phyloP scores from a whole-genome alignment of 2,329 filamentous ascomycete species.

The Fusarium denticulatum region DNA sequence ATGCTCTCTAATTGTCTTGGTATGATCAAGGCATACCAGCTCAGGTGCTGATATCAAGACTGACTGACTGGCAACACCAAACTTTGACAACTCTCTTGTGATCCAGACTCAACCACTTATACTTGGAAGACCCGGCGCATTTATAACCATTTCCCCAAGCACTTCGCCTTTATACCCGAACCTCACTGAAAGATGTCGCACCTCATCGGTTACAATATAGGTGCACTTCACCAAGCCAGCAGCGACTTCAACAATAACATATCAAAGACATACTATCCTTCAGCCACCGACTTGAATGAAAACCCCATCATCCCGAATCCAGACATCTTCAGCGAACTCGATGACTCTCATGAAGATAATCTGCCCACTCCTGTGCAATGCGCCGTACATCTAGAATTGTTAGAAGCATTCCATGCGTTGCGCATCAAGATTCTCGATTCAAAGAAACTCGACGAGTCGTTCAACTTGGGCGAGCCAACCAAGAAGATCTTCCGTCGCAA shows the following conservation, averaged over 20 bases:
- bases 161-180: neutral
- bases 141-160: neutral
- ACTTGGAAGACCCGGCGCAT: neutral
- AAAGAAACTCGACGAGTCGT: slow-evolving; percentile 14
- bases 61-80: neutral
- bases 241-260: neutral
- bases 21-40: neutral
- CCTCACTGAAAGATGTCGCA: slow-evolving; percentile 19
- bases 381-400: slow-evolving; percentile 67
- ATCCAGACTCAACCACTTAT: neutral
- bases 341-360: neutral
- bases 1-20: neutral
- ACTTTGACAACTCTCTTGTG: neutral
- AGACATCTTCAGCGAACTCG: slow-evolving; percentile 5
- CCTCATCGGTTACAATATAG: slow-evolving; percentile 21
- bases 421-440: slow-evolving; percentile 43
- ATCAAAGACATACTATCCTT: neutral
- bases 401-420: slow-evolving; percentile 65
- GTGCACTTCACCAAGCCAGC: slow-evolving; percentile 15
- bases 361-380: slow-evolving; percentile 48
- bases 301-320: slow-evolving; percentile 32
- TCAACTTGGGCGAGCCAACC: slow-evolving; percentile 11
- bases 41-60: neutral
- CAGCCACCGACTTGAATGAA: neutral
- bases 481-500: slow-evolving; percentile 29